Conservation (phyloP, 306 rosid genomes). For the Quercus aquifolioides region DNA sequence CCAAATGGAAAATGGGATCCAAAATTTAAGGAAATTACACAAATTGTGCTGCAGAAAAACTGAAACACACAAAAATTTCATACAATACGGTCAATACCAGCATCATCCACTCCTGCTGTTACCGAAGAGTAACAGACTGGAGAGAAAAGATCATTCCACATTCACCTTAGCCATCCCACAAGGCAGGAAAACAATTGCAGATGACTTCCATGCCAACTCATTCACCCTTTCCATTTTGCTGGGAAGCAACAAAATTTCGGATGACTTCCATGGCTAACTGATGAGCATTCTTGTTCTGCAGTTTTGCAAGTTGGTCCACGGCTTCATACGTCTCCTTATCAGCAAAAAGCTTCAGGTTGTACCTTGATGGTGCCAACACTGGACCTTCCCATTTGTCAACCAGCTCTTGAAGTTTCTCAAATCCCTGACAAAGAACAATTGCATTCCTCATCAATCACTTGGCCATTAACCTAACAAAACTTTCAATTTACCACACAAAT, state of each 20-base stretch:
- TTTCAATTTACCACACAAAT: background rate
- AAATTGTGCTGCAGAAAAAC: slow-evolving; percentile 3
- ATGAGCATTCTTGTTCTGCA: slow-evolving; percentile 89
- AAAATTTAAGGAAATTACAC: slow-evolving; percentile 4
- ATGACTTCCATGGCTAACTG: slow-evolving; percentile 87
- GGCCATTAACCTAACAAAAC: background rate
- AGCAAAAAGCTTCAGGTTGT: slow-evolving; percentile 81
- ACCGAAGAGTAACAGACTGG: slow-evolving; percentile 44
- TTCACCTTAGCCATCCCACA: slow-evolving; percentile 17
- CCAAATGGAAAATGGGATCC: background rate
- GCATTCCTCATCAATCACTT: slow-evolving; percentile 14
- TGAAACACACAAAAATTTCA: background rate
- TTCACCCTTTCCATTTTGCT: slow-evolving; percentile 74
- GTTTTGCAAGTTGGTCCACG: slow-evolving; percentile 64
- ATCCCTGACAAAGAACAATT: slow-evolving; percentile 59
- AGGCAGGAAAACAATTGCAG: slow-evolving; percentile 4
- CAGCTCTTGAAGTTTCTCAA: slow-evolving; percentile 71
- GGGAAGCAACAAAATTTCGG: slow-evolving; percentile 78
- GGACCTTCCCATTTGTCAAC: slow-evolving; percentile 94
- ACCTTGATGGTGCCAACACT: slow-evolving; percentile 49
- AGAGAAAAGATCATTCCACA: slow-evolving; percentile 17
- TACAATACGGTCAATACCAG: background rate
- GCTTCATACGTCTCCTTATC: slow-evolving; percentile 88
- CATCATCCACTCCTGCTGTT: slow-evolving; percentile 35
- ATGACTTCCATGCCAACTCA: slow-evolving; percentile 28